Conservation (phyloP, 1,139 yeast species). For the Hanseniaspora sp. region DNA sequence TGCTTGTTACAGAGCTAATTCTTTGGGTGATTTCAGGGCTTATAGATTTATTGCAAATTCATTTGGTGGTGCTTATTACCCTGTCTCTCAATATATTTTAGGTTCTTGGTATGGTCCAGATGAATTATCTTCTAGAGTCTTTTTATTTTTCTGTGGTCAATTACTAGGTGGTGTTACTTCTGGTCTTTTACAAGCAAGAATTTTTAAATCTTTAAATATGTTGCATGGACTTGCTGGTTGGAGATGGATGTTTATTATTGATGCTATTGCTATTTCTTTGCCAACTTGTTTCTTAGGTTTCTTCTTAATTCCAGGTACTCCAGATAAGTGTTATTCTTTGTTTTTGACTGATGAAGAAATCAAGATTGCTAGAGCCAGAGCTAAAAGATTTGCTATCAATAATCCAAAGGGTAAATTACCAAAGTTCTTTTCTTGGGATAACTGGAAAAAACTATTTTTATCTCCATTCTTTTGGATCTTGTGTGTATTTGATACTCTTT, state of each 20-base stretch:
- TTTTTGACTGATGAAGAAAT: slow-evolving; percentile 54
- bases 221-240: slow-evolving; percentile 51
- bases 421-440: slow-evolving; percentile 22
- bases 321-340: slow-evolving; percentile 42
- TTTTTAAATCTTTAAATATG: slow-evolving; percentile 41
- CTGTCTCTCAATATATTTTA: slow-evolving; percentile 52
- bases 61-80: slow-evolving; percentile 53
- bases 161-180: slow-evolving; percentile 46
- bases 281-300: slow-evolving; percentile 46
- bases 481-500: slow-evolving; percentile 29
- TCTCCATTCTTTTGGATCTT: slow-evolving; percentile 29
- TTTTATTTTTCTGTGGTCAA: slow-evolving; percentile 38
- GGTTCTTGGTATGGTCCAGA: slow-evolving; percentile 61
- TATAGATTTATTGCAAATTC: slow-evolving; percentile 52
- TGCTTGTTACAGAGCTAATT: slow-evolving; percentile 39
- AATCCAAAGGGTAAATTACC: slow-evolving; percentile 24
- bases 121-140: slow-evolving; percentile 39
- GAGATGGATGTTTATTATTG: slow-evolving; percentile 72
- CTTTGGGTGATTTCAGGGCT: slow-evolving; percentile 42
- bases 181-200: slow-evolving; percentile 47
- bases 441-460: slow-evolving; percentile 29
- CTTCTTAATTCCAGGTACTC: slow-evolving; percentile 56
- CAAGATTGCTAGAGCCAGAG: slow-evolving; percentile 47
- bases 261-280: slow-evolving; percentile 49
- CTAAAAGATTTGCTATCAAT: slow-evolving; percentile 32